These are phyloP conservation scores for Backusella liffmaniae DNA, from an alignment of 192 early-diverging fungal species.

Conservation along the genomic window DNA sequence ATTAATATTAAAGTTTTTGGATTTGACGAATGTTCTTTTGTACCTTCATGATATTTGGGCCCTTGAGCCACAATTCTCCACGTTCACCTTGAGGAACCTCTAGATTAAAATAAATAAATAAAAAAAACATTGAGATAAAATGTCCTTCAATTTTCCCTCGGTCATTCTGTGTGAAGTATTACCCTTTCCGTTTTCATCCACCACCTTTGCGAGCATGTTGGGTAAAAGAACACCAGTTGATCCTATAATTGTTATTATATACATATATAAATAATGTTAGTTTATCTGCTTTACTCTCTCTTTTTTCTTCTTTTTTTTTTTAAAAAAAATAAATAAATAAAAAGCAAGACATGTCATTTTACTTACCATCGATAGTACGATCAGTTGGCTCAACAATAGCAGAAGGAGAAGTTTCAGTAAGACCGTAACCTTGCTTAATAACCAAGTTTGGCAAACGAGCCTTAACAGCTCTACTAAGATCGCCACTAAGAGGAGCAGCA, in stretches of 20 bases:
- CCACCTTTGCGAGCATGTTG: slow-evolving; percentile 68
- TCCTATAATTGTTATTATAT: slow-evolving; percentile 21
- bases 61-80: slow-evolving; percentile 80
- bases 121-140: neutral
- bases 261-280: neutral
- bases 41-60: slow-evolving; percentile 79
- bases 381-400: slow-evolving; percentile 35
- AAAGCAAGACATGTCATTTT: neutral
- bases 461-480: slow-evolving; percentile 43
- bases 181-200: slow-evolving; percentile 68
- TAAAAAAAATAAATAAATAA: no score
- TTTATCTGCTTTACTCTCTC: neutral
- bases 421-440: slow-evolving; percentile 69
- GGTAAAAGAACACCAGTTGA: slow-evolving; percentile 74
- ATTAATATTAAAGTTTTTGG: neutral
- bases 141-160: neutral
- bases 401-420: slow-evolving; percentile 69
- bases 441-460: slow-evolving; percentile 18
- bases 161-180: neutral
- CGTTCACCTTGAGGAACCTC: slow-evolving; percentile 51
- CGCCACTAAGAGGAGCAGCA: slow-evolving; percentile 66
- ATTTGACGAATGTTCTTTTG: neutral
- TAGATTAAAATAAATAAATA: neutral
- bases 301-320: neutral
- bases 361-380: slow-evolving; percentile 36